Percentiles rank a stretch among this genome's conserved stretches.
phyloP scores from a whole-genome alignment of 495 filamentous ascomycete species.

The Neurospora intermedia region DNA sequence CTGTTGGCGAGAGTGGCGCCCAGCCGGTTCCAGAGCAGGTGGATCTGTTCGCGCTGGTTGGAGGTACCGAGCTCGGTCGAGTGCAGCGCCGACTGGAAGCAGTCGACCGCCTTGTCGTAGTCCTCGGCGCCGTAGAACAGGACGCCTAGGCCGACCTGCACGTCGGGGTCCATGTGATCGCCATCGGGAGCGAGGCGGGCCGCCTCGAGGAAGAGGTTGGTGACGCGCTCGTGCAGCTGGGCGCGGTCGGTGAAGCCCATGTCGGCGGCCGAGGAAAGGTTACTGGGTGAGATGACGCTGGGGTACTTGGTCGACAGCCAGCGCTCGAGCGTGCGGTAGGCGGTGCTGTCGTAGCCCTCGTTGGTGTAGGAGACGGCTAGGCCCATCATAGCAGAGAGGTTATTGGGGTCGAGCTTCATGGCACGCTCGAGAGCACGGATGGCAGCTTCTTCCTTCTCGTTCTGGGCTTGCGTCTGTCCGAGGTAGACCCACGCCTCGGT shows the following conservation, averaged over 20 bases:
- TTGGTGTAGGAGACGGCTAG: conserved; percentile 98
- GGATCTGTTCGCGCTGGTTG: conserved; percentile 67
- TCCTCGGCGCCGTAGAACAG: conserved; percentile 97
- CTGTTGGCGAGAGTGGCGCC: conserved; percentile 94
- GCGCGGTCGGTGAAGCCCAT: conserved; percentile 89
- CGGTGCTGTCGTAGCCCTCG: conserved; percentile 93
- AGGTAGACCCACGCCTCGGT: conserved; percentile 88
- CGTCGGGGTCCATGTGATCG: conserved; percentile 87
- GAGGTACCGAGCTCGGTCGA: conserved; percentile 65
- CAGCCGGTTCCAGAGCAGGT: conserved; percentile 95
- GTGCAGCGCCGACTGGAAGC: conserved; percentile 82
- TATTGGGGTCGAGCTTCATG: conserved; percentile 73
- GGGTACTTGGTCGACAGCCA: conserved; percentile 95
- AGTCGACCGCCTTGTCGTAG: conserved; percentile 97
- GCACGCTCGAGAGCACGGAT: conserved; percentile 94
- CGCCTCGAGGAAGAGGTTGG: conserved; percentile 78
- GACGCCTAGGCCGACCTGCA: conserved; percentile 93
- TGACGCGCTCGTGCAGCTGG: conserved; percentile 80
- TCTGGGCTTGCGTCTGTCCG: conserved; percentile 87
- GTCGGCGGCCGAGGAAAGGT: conserved; percentile 59
- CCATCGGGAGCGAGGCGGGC: conserved; percentile 84
- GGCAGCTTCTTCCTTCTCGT: conserved; percentile 96
- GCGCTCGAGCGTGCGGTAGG: conserved; percentile 91
- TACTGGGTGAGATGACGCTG: conserved; percentile 52
- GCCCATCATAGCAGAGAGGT: conserved; percentile 84